phyloP scores from a whole-genome alignment of 1,284 basidiomycete genomes.

The Ustilago sp. region DNA sequence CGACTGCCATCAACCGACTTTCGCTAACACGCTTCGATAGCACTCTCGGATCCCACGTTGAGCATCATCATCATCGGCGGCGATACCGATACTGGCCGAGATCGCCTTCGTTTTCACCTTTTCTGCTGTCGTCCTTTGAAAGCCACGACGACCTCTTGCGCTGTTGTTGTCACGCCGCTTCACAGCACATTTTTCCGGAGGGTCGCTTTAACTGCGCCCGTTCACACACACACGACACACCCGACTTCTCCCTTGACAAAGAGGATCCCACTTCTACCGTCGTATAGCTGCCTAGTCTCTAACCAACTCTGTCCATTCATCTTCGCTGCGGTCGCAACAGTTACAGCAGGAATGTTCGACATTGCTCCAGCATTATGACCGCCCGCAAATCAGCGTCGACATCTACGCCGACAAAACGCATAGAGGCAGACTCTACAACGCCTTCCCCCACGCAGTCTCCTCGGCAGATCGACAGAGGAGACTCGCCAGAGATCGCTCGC shows the following conservation, averaged over 20 bases:
- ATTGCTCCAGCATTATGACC: conserved; percentile 15
- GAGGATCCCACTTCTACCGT: neutral
- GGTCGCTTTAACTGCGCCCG: neutral
- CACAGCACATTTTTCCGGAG: neutral
- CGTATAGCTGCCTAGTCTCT: neutral
- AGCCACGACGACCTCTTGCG: neutral
- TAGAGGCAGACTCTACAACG: neutral
- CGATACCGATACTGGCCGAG: neutral
- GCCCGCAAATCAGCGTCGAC: conserved; percentile 15
- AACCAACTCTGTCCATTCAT: neutral
- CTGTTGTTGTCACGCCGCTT: neutral
- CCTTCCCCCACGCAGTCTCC: neutral
- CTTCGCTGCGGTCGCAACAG: neutral
- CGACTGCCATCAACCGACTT: neutral
- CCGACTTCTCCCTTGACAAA: neutral
- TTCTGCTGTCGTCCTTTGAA: neutral
- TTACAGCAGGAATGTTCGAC: neutral
- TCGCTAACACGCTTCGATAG: neutral
- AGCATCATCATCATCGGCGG: neutral
- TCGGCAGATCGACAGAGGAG: neutral
- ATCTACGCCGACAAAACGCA: neutral
- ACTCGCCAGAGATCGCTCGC: neutral
- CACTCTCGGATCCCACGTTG: neutral
- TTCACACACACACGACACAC: neutral
- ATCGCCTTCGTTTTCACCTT: neutral